These are phyloP conservation scores for Pythium myriotylum DNA, from an alignment of 352 stramenopile species.

Conservation along the genomic window DNA sequence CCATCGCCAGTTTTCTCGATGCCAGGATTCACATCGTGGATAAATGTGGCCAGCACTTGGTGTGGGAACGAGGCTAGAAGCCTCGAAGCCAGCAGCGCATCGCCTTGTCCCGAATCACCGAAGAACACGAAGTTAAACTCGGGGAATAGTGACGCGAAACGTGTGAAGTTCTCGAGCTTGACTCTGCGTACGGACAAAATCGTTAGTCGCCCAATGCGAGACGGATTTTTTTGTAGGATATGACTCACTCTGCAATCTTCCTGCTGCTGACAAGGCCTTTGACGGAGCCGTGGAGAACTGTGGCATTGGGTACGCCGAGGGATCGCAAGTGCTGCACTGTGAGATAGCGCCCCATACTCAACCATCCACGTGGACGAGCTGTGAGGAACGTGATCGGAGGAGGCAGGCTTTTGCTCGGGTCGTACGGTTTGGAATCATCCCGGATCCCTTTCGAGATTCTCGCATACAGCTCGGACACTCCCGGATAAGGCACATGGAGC, in stretches of 20 bases:
- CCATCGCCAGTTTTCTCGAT: constrained; percentile 65
- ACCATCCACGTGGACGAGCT: constrained; percentile 74
- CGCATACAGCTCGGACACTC: constrained; percentile 71
- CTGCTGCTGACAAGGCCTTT: constrained; percentile 80
- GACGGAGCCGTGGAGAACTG: constrained; percentile 79
- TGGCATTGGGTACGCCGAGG: constrained; percentile 72
- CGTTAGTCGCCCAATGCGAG: too few species aligned
- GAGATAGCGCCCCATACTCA: constrained; percentile 78
- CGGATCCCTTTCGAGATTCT: constrained; percentile 60
- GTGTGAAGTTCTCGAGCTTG: constrained; percentile 83
- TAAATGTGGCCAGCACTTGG: constrained; percentile 75
- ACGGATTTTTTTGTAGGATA: too few species aligned
- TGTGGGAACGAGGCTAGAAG: constrained; percentile 56
- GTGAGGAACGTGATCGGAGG: constrained; percentile 85
- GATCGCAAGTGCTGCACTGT: constrained; percentile 81
- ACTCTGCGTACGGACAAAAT: constrained; percentile 39
- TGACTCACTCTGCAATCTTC: constrained; percentile 66
- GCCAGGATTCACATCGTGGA: constrained; percentile 76
- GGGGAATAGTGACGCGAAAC: constrained; percentile 76
- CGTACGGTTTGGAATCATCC: constrained; percentile 21
- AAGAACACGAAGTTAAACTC: constrained; percentile 90
- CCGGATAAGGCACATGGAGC: constrained; percentile 78
- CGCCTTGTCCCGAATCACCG: constrained; percentile 79
- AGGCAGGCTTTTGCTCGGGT: constrained; percentile 7
- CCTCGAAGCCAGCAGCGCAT: constrained; percentile 69